Conservation (phyloP, 305 asterid species). For the Lippia alba region DNA sequence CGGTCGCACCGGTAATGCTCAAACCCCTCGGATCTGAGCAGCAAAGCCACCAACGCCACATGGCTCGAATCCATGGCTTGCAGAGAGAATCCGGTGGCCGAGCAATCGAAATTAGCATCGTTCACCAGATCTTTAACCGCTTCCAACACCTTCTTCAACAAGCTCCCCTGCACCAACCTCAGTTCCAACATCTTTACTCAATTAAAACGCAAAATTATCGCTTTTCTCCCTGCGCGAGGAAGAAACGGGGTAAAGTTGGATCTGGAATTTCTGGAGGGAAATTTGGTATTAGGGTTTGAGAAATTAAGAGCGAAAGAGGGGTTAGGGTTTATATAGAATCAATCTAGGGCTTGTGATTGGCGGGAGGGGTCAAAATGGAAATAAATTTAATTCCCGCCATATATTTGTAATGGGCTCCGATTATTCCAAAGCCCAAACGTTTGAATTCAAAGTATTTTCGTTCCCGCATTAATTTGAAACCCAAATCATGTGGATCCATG, state of each 20-base stretch:
- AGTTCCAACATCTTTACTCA: constrained; percentile 79
- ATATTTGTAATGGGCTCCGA: not conserved
- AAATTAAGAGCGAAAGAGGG: not conserved
- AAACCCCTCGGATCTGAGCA: constrained; percentile 89
- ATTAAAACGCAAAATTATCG: not conserved
- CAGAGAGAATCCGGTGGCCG: constrained; percentile 86
- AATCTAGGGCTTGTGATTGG: constrained; percentile 37
- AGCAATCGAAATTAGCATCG: constrained; percentile 89
- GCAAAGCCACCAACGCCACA: constrained; percentile 85
- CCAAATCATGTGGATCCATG: too few relatives aligned
- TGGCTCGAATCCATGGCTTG: constrained; percentile 97
- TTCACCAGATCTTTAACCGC: constrained; percentile 79
- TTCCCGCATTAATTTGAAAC: too few relatives aligned
- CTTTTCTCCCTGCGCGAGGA: not conserved
- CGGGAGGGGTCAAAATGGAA: constrained; percentile 40
- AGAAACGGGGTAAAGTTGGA: not conserved
- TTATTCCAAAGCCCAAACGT: not conserved
- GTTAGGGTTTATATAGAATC: constrained; percentile 46
- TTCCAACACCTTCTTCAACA: constrained; percentile 83
- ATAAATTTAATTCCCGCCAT: constrained; percentile 40
- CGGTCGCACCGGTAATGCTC: constrained; percentile 93
- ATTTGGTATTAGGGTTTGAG: constrained; percentile 35
- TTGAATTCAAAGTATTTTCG: not conserved
- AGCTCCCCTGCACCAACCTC: constrained; percentile 82
- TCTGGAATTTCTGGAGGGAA: constrained; percentile 21